phyloP scores from a whole-genome alignment of 2,329 filamentous ascomycete species.

The Daldinia sp. region DNA sequence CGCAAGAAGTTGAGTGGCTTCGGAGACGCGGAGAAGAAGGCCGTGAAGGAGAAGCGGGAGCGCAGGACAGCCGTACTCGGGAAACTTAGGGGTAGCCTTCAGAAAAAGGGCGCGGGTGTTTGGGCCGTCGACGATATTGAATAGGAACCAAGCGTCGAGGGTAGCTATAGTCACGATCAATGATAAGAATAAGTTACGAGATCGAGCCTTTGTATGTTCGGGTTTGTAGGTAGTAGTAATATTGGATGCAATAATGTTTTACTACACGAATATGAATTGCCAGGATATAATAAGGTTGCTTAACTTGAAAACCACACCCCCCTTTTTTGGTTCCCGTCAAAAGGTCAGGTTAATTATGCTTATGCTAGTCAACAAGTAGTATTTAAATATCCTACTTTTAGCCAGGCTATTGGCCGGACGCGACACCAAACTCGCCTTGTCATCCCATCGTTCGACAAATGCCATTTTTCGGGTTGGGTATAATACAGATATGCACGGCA shows the following conservation, averaged over 20 bases:
- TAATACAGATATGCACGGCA: slow-evolving; percentile 31
- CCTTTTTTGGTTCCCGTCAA: not conserved
- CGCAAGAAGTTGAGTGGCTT: slow-evolving; percentile 73
- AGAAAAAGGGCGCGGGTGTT: slow-evolving; percentile 63
- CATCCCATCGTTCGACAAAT: slow-evolving; percentile 25
- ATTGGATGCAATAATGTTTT: slow-evolving; percentile 10
- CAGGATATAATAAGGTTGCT: not conserved
- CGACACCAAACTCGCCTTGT: slow-evolving; percentile 12
- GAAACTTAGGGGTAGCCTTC: slow-evolving; percentile 63
- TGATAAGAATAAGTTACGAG: slow-evolving; percentile 3
- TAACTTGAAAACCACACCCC: not conserved
- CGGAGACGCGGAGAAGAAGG: slow-evolving; percentile 68
- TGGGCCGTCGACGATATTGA: slow-evolving; percentile 64
- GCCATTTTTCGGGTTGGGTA: slow-evolving; percentile 32
- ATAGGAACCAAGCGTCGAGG: slow-evolving; percentile 45
- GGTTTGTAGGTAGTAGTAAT: slow-evolving; percentile 11
- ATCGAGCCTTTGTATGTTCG: slow-evolving; percentile 10
- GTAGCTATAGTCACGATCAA: not conserved
- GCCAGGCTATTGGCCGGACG: slow-evolving; percentile 5
- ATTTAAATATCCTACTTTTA: slow-evolving; percentile 25
- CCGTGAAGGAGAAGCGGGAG: slow-evolving; percentile 66
- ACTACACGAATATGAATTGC: slow-evolving; percentile 1
- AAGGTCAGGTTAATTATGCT: slow-evolving; percentile 3
- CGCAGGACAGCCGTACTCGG: slow-evolving; percentile 65
- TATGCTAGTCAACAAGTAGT: slow-evolving; percentile 19